phyloP scores from a whole-genome alignment of 2,329 filamentous ascomycete genomes.

The Ceratocystis lukuohia region DNA sequence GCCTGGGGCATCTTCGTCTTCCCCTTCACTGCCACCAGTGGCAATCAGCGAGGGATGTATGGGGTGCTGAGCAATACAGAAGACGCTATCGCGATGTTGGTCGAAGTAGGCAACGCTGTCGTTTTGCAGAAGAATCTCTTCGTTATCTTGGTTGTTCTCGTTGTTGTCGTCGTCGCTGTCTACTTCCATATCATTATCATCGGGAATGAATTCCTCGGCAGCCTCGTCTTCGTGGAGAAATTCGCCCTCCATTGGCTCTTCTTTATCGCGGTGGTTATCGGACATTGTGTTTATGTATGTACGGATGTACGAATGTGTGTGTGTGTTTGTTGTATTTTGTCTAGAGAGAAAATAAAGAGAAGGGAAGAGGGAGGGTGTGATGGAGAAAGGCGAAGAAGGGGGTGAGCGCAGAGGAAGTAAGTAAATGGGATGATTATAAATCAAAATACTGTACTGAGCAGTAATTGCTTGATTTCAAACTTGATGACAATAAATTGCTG shows the following conservation, averaged over 20 bases:
- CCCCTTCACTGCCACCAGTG: conserved; percentile 62
- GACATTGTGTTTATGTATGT: conserved; percentile 8
- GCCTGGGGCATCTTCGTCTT: conserved; percentile 50
- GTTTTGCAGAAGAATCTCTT: conserved; percentile 71
- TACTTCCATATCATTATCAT: conserved; percentile 58
- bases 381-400: no score
- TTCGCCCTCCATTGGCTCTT: conserved; percentile 17
- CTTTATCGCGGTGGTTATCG: conserved; percentile 5
- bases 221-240: conserved; percentile 19
- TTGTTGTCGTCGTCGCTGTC: conserved; percentile 57
- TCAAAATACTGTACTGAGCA: background rate
- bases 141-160: conserved; percentile 26
- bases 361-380: background rate
- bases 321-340: background rate
- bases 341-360: background rate
- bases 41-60: conserved; percentile 62
- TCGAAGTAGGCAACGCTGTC: conserved; percentile 92
- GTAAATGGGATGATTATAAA: conserved; percentile 7
- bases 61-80: conserved; percentile 89
- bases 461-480: conserved; percentile 6
- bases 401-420: background rate
- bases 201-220: conserved; percentile 22
- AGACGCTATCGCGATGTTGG: conserved; percentile 77
- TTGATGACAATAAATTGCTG: background rate
- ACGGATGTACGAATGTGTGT: background rate